Conservation (phyloP, 495 filamentous ascomycete genomes). For the Aspergillus sclerotioniger region DNA sequence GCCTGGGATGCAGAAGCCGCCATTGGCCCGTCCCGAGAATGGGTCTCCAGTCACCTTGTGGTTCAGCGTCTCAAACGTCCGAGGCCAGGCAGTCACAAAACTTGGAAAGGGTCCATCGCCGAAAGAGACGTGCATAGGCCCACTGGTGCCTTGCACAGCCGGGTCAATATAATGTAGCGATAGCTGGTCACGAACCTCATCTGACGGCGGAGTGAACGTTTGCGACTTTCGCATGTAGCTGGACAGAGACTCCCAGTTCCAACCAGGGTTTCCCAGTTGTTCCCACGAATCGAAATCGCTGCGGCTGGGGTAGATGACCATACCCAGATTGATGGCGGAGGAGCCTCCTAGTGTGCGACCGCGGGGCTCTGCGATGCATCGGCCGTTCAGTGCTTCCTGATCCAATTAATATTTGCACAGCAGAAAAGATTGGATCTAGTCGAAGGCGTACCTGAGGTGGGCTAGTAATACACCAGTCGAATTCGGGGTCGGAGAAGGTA, state of each 20-base stretch:
- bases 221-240: conserved; percentile 38
- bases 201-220: conserved; percentile 13
- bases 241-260: conserved; percentile 45
- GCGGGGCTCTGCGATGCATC: conserved; percentile 30
- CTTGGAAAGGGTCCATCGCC: not conserved
- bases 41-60: not conserved
- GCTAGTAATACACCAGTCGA: conserved; percentile 52
- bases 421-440: not conserved
- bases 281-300: conserved; percentile 48
- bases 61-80: not conserved
- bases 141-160: not conserved
- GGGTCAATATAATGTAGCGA: not conserved
- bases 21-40: not conserved
- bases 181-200: not conserved
- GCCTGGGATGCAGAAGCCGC: conserved; percentile 37
- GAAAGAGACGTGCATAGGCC: not conserved
- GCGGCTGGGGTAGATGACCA: conserved; percentile 42
- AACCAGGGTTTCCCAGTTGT: conserved; percentile 49
- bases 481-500: conserved; percentile 41
- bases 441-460: conserved; percentile 40
- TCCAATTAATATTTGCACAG: too few species aligned
- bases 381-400: conserved; percentile 25
- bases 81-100: not conserved
- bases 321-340: conserved; percentile 52
- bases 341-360: conserved; percentile 56